A percentile compares a stretch with the other conserved stretches of the same genome.
Conservation (phyloP, 192 early-diverging fungal species). For the Cetraspora pellucida region DNA sequence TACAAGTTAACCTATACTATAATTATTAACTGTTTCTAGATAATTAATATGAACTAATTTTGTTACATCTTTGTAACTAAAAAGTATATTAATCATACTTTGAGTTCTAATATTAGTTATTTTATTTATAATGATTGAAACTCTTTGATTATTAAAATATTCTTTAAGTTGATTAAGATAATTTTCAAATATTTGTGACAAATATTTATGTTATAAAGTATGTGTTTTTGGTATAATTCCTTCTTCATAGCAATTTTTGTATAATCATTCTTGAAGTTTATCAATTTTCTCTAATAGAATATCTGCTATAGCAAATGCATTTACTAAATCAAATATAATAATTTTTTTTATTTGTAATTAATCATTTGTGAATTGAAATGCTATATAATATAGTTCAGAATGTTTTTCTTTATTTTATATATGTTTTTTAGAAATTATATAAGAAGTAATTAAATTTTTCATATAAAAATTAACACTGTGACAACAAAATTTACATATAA, state of each 20-base stretch:
- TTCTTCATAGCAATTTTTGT: neutral
- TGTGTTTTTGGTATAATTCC: neutral
- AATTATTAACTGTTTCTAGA: constrained; percentile 3
- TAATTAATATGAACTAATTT: constrained; percentile 4
- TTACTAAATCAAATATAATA: neutral
- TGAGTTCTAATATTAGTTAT: neutral
- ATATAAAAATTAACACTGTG: neutral
- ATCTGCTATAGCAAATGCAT: neutral
- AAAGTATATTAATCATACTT: constrained; percentile 10
- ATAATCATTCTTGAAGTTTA: neutral
- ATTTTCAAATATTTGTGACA: neutral
- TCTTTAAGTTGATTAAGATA: constrained; percentile 1
- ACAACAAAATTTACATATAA: too few species aligned
- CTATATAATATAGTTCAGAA: neutral
- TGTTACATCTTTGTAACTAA: neutral
- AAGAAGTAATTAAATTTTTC: neutral
- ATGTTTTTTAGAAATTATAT: neutral
- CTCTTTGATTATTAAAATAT: neutral
- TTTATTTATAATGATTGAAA: constrained; percentile 2
- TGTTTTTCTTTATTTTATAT: neutral
- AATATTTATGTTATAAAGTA: too few species aligned
- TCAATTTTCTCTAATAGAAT: constrained; percentile 15
- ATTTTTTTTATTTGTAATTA: neutral
- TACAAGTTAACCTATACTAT: constrained; percentile 1
- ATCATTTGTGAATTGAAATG: neutral